A percentile compares a stretch with the other conserved stretches of the same genome.
phyloP scores from a whole-genome alignment of 2,329 filamentous ascomycete species.

The Helicocarpus griseus region DNA sequence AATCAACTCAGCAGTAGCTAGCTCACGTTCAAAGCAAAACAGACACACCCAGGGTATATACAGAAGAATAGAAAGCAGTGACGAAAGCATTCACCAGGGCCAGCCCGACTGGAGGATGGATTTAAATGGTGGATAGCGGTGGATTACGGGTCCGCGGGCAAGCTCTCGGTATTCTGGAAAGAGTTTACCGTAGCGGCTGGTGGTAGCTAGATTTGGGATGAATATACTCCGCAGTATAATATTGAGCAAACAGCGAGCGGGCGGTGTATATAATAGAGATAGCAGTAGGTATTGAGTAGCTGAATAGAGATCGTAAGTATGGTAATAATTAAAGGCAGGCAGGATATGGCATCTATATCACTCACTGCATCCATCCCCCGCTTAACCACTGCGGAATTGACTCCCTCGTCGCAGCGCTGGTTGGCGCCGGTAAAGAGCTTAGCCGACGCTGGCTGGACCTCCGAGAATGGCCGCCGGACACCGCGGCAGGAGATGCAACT shows the following conservation, averaged over 20 bases:
- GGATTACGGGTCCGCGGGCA: background rate
- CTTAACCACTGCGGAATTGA: no score
- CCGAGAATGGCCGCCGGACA: background rate
- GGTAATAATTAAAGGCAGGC: no score
- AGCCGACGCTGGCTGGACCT: background rate
- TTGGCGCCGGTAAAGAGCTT: conserved; percentile 1
- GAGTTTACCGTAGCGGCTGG: background rate
- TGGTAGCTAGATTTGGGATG: background rate
- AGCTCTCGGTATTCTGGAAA: background rate
- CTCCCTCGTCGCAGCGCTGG: background rate
- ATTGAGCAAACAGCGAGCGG: no score
- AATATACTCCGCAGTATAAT: no score
- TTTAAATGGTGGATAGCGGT: background rate
- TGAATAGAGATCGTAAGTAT: no score
- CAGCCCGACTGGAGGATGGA: background rate
- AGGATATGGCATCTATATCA: background rate
- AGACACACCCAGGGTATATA: background rate
- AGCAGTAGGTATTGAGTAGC: no score
- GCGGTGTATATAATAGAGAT: no score
- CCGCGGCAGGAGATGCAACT: no score
- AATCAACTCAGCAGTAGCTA: background rate
- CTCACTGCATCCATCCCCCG: no score
- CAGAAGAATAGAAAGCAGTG: background rate
- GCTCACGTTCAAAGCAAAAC: no score
- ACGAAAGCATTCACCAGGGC: background rate